A percentile compares a stretch with the other conserved stretches of the same genome.
Conservation (phyloP, 306 rosid genomes). For the Carpinus viminea region DNA sequence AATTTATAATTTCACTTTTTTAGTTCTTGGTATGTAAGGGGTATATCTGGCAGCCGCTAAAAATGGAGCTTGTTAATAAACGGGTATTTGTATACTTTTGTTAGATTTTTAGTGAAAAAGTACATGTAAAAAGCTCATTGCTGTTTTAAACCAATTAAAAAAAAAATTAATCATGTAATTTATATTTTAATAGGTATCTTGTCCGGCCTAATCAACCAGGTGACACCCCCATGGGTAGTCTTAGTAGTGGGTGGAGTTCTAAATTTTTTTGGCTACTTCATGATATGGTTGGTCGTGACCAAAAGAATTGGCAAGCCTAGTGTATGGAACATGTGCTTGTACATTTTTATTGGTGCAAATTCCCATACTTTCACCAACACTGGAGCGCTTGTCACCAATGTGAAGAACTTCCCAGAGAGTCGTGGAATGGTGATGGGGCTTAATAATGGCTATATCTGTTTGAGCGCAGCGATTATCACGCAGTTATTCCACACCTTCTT, state of each 20-base stretch:
- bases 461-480: slow-evolving; percentile 59
- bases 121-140: too few relatives aligned
- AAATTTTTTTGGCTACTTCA: slow-evolving; percentile 56
- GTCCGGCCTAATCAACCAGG: slow-evolving; percentile 75
- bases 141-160: too few relatives aligned
- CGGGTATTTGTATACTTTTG: too few relatives aligned
- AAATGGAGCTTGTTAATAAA: too few relatives aligned
- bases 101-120: too few relatives aligned
- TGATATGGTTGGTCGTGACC: slow-evolving; percentile 57
- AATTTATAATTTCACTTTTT: too few relatives aligned
- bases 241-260: slow-evolving; percentile 33
- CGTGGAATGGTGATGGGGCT: slow-evolving; percentile 52
- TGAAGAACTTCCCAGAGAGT: slow-evolving; percentile 49
- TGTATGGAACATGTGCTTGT: slow-evolving; percentile 55
- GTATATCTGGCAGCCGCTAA: too few relatives aligned
- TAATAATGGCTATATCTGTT: slow-evolving; percentile 52
- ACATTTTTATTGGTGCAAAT: slow-evolving; percentile 50
- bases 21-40: too few relatives aligned
- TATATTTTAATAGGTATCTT: slow-evolving; percentile 18
- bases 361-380: slow-evolving; percentile 58
- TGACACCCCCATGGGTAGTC: slow-evolving; percentile 67
- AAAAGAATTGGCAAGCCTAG: slow-evolving; percentile 33
- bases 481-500: slow-evolving; percentile 48
- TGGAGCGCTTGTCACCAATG: slow-evolving; percentile 52
- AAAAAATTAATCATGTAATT: too few relatives aligned